Evolutionary conservation across 139 green algal genomes (phyloP).

Genomic region (Chlamydomonas schloesseri): DNA sequence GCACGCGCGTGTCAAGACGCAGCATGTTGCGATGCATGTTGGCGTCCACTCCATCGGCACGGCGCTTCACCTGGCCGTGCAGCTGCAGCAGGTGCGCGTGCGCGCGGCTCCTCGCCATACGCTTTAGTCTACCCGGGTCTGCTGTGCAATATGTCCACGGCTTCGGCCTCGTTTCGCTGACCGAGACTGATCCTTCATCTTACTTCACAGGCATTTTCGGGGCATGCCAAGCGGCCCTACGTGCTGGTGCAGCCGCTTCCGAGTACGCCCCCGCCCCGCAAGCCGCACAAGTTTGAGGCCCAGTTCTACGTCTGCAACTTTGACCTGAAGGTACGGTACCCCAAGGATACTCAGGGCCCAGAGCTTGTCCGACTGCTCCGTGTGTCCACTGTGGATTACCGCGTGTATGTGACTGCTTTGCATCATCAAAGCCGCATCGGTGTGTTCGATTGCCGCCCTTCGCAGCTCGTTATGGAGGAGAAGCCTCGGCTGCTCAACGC

Average conservation of each 20-base stretch:
- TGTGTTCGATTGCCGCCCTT: neutral
- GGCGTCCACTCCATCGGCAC: conserved; percentile 34
- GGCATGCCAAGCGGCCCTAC: neutral
- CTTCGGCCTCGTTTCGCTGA: too few relatives aligned
- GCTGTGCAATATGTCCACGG: too few relatives aligned
- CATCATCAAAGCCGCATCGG: too few relatives aligned
- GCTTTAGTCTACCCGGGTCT: too few relatives aligned
- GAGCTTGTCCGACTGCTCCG: too few relatives aligned
- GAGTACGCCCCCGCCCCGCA: neutral
- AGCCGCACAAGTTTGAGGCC: neutral
- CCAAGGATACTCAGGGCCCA: too few relatives aligned
- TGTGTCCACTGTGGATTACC: too few relatives aligned
- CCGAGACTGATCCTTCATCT: too few relatives aligned
- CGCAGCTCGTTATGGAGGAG: conserved; percentile 57
- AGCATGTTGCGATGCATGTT: neutral
- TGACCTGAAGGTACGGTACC: neutral
- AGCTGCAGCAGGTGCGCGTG: conserved; percentile 24
- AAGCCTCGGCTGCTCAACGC: neutral
- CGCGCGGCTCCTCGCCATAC: too few relatives aligned
- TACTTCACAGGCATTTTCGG: neutral
- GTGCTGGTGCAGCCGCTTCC: neutral
- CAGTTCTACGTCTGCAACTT: neutral
- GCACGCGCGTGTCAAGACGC: neutral
- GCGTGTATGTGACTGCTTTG: too few relatives aligned
- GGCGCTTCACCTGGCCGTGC: conserved; percentile 1